Evolutionary conservation across 345 rosid species (phyloP), one percentile per base, ranked within the genome.

Genomic region (Brassica cretica): DNA sequence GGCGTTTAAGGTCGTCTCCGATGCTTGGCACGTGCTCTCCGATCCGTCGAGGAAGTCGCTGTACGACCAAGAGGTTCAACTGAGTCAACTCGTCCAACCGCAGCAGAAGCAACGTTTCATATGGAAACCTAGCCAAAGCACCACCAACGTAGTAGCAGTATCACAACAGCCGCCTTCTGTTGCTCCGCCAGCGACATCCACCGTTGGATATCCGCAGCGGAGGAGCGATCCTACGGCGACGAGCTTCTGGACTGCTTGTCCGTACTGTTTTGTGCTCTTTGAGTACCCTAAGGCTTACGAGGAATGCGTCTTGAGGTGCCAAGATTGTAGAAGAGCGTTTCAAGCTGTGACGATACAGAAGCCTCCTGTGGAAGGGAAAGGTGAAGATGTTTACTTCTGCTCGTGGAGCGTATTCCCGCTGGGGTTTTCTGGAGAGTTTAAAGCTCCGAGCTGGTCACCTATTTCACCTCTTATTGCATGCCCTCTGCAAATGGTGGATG

Each of bases 231-330:
- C 88, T 21, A 55, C 44, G 77, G 80, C 24, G 6, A 81, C 84
- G 18, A 86, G 89, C 73, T 93, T 96, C 84, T 93, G 98, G 99
- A 96, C 99, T 0, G 87, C 96, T 46, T 96, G 99, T 27, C 98
- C 98, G 0, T 96, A 91, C 76, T 95, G 99, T 68, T 93, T 56
- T 68, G 69, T 83, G 7, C 84, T 95, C n/a, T 93, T 84, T 30
- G 98, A 95, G 85, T 95, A 93, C 71, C 85, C 90, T 0, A 88
- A 85, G 81, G 87, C 12, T 15, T 95, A 90, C n/a, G 90, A 91
- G 76, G 98, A 88, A 25, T 93, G 98, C 35, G 77, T 86, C 2
- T 82, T 95, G 55, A 86, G 78, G 70, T 95, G 99, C 78, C 96
- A 91, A 80, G 84, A 82, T 1, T 93, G 99, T 74, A 85, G 81